These are phyloP conservation scores for Plasmodium ovale DNA, from an alignment of 169 alveolate genomes.

Conservation along the genomic window DNA sequence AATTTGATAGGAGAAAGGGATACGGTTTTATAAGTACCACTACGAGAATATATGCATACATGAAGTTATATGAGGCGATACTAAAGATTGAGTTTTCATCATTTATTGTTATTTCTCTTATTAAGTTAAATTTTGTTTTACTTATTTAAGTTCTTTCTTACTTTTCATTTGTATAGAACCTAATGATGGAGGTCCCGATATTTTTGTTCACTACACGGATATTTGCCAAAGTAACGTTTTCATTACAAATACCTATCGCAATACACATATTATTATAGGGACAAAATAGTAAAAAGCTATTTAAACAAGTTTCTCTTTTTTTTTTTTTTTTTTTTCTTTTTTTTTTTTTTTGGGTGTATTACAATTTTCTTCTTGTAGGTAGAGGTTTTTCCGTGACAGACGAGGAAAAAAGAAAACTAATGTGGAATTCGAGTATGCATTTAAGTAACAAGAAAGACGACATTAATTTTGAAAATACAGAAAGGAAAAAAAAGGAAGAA, in stretches of 20 bases:
- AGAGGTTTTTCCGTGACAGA: slow-evolving; percentile 33
- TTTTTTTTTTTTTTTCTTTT: neutral
- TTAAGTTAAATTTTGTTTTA: neutral
- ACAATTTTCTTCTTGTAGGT: neutral
- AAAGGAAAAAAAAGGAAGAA: slow-evolving; percentile 22
- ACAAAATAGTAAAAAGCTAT: no score
- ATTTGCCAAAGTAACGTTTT: slow-evolving; percentile 33
- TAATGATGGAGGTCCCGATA: slow-evolving; percentile 67
- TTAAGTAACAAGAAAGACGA: slow-evolving; percentile 9
- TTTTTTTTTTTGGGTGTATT: no score
- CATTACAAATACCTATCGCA: neutral
- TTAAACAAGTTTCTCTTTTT: neutral
- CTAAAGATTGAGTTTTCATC: neutral
- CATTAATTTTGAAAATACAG: slow-evolving; percentile 10
- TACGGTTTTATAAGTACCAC: slow-evolving; percentile 59
- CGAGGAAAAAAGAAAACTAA: slow-evolving; percentile 43
- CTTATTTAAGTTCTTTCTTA: neutral
- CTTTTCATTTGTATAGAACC: slow-evolving; percentile 34
- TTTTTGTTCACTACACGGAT: slow-evolving; percentile 60
- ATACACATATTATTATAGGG: neutral
- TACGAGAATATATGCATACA: neutral
- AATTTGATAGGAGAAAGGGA: slow-evolving; percentile 51
- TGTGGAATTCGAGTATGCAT: slow-evolving; percentile 29
- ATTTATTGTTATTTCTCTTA: neutral
- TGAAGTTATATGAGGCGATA: no score